Conservation (phyloP, 2,329 filamentous ascomycete species). For the Aspergillus ochraceus region DNA sequence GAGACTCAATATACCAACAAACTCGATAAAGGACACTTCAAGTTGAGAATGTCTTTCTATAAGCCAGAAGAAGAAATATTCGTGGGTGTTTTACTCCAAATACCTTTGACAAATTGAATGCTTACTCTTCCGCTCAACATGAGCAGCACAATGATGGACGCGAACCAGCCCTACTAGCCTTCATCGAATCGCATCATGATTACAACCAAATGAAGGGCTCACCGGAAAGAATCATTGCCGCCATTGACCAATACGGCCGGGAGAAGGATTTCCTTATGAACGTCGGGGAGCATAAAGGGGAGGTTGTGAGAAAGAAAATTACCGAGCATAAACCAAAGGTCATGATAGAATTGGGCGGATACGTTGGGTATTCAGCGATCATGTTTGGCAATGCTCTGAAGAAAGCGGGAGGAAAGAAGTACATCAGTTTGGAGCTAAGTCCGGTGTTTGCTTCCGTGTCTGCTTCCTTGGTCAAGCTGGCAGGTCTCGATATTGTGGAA, state of each 20-base stretch:
- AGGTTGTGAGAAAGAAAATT: too few relatives aligned
- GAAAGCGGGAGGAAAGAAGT: too few relatives aligned
- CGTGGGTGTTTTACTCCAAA: not conserved
- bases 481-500: too few relatives aligned
- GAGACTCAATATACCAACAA: too few relatives aligned
- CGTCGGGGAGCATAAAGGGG: too few relatives aligned
- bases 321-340: too few relatives aligned
- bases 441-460: not conserved
- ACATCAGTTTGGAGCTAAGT: too few relatives aligned
- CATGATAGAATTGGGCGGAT: too few relatives aligned
- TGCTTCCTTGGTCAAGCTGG: too few relatives aligned
- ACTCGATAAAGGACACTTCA: too few relatives aligned
- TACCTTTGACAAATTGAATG: not conserved
- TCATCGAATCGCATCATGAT: not conserved
- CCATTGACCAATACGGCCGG: not conserved
- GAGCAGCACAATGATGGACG: not conserved
- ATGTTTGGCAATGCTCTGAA: too few relatives aligned
- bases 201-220: not conserved
- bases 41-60: not conserved
- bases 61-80: not conserved
- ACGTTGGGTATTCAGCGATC: too few relatives aligned
- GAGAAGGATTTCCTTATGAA: not conserved
- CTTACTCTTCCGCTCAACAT: not conserved
- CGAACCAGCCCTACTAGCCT: not conserved
- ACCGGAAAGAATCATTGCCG: not conserved